Evolutionary conservation across 805 yeast species (phyloP).

Genomic region (Hanseniaspora osmophila): DNA sequence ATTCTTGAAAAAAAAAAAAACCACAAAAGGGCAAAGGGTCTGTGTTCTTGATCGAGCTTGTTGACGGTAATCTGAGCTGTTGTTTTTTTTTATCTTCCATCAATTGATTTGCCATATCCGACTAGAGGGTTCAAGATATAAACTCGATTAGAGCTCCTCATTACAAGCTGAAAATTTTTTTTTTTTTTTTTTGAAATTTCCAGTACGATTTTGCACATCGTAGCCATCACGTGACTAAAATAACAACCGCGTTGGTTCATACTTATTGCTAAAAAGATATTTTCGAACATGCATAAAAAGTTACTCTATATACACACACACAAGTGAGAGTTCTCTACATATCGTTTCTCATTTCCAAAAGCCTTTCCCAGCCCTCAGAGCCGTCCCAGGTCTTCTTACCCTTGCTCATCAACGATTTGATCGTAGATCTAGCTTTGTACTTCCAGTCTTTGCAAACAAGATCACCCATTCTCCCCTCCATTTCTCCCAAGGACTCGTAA

Average conservation of each 20-base stretch:
- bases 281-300: too few species aligned
- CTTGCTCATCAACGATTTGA: conserved; percentile 63
- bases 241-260: too few species aligned
- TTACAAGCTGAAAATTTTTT: too few species aligned
- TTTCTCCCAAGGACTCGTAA: conserved; percentile 75
- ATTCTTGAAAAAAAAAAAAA: not conserved
- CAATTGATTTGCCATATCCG: too few species aligned
- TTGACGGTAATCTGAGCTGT: too few species aligned
- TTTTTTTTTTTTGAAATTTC: too few species aligned
- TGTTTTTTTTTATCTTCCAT: too few species aligned
- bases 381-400: conserved; percentile 74
- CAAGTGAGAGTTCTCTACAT: conserved; percentile 1
- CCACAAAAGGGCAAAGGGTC: not conserved
- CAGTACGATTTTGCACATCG: too few species aligned
- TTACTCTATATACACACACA: not conserved
- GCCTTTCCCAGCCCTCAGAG: conserved; percentile 58
- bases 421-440: conserved; percentile 59
- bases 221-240: too few species aligned
- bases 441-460: conserved; percentile 89
- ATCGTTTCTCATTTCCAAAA: conserved; percentile 27
- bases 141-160: too few species aligned
- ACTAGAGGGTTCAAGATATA: too few species aligned
- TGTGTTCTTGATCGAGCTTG: not conserved
- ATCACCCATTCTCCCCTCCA: conserved; percentile 64
- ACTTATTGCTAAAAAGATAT: too few species aligned